Percentiles rank a stretch among this genome's conserved stretches.
phyloP scores from a whole-genome alignment of 2,329 filamentous ascomycete species.

The Sordariomycetes sp. region DNA sequence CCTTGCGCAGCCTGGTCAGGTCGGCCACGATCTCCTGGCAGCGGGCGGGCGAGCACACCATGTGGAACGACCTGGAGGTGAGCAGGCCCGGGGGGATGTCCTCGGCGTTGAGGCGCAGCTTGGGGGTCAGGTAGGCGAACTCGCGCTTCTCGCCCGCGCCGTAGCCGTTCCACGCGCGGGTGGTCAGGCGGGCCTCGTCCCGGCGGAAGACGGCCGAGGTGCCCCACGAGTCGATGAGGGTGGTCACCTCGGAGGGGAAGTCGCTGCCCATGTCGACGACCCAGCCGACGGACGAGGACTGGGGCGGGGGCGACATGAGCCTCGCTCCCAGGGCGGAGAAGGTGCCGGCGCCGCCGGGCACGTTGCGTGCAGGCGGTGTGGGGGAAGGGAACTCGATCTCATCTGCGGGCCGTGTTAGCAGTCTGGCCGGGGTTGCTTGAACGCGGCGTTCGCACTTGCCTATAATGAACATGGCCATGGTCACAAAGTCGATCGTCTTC shows the following conservation, averaged over 20 bases:
- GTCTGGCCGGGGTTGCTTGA: not conserved
- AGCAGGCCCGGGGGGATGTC: conserved; percentile 60
- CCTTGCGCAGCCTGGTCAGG: conserved; percentile 51
- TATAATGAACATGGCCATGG: conserved; percentile 65
- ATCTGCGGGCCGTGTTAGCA: conserved; percentile 41
- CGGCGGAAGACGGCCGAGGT: conserved; percentile 62
- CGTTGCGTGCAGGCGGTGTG: conserved; percentile 55
- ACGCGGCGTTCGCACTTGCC: conserved; percentile 34
- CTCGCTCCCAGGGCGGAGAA: conserved; percentile 84
- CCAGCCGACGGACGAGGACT: conserved; percentile 68
- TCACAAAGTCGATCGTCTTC: conserved; percentile 49
- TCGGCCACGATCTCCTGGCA: conserved; percentile 66
- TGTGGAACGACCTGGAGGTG: conserved; percentile 68
- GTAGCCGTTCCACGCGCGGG: conserved; percentile 89
- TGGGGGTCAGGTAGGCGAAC: conserved; percentile 83
- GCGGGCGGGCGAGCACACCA: conserved; percentile 71
- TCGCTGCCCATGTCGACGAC: conserved; percentile 84
- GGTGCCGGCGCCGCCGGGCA: conserved; percentile 82
- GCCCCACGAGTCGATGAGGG: conserved; percentile 61
- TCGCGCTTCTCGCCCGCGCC: conserved; percentile 57
- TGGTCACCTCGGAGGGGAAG: conserved; percentile 59
- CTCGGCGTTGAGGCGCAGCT: conserved; percentile 64
- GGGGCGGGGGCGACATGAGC: conserved; percentile 63
- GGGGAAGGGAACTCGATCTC: conserved; percentile 79
- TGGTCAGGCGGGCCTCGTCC: conserved; percentile 61